These are phyloP conservation scores for Alternaria longipes DNA, from an alignment of 2,329 filamentous ascomycete species.

Conservation along the genomic window DNA sequence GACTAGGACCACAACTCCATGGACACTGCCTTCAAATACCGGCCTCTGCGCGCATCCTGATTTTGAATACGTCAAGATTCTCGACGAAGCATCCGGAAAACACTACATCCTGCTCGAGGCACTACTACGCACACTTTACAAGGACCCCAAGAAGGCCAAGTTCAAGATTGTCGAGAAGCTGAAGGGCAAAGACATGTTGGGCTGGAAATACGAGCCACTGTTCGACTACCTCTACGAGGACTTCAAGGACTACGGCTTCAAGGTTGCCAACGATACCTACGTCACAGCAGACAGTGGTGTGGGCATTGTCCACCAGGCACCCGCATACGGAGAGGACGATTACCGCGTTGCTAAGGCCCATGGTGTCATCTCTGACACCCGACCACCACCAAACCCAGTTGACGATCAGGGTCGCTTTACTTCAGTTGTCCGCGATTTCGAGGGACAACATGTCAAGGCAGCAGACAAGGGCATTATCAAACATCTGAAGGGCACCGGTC, in stretches of 20 bases:
- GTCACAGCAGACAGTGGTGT: constrained; percentile 91
- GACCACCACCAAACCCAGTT: constrained; percentile 89
- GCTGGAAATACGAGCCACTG: constrained; percentile 87
- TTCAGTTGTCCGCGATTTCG: constrained; percentile 78
- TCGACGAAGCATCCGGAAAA: constrained; percentile 82
- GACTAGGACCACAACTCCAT: constrained; percentile 76
- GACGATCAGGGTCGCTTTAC: constrained; percentile 85
- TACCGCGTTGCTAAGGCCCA: constrained; percentile 81
- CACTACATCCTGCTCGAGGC: constrained; percentile 87
- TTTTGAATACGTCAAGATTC: constrained; percentile 87
- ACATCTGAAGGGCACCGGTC: constrained; percentile 77
- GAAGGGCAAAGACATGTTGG: constrained; percentile 83
- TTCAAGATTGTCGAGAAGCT: constrained; percentile 83
- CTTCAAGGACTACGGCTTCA: constrained; percentile 86
- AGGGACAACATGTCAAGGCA: constrained; percentile 86
- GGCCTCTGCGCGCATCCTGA: constrained; percentile 80
- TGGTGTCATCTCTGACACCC: constrained; percentile 79
- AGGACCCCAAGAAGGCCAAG: constrained; percentile 94
- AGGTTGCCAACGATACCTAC: constrained; percentile 82
- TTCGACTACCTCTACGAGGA: constrained; percentile 91
- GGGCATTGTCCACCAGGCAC: constrained; percentile 92
- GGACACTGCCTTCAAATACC: constrained; percentile 85
- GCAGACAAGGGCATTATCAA: constrained; percentile 96
- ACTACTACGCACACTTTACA: constrained; percentile 83
- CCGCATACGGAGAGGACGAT: constrained; percentile 95